phyloP scores from a whole-genome alignment of 805 yeast genomes.

The Pichia nanzhaoensis region DNA sequence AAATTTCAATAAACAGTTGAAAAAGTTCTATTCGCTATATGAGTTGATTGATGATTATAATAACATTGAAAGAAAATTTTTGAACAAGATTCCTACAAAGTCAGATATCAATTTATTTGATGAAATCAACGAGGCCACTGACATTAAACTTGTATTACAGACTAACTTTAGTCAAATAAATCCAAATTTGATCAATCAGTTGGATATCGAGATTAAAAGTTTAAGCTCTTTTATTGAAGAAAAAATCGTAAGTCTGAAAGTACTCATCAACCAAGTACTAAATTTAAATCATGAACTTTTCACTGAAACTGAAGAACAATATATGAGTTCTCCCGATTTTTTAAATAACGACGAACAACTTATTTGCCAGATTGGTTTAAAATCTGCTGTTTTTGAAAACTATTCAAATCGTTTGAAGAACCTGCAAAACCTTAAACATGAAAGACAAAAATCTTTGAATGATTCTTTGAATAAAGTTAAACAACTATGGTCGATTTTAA shows the following conservation, averaged over 20 bases:
- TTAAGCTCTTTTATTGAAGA: slow-evolving; percentile 17
- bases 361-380: slow-evolving; percentile 21
- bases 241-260: slow-evolving; percentile 1
- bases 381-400: slow-evolving; percentile 11
- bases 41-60: slow-evolving; percentile 20
- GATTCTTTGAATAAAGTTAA: slow-evolving; percentile 30
- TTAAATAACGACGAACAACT: slow-evolving; percentile 16
- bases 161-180: slow-evolving; percentile 25
- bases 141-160: slow-evolving; percentile 22
- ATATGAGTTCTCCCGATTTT: slow-evolving; percentile 4
- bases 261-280: slow-evolving; percentile 2
- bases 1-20: slow-evolving; percentile 19
- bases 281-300: slow-evolving; percentile 9
- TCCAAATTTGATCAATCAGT: slow-evolving; percentile 20
- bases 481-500: slow-evolving; percentile 40
- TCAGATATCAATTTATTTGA: slow-evolving; percentile 18
- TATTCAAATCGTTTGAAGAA: slow-evolving; percentile 12
- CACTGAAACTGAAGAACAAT: slow-evolving; percentile 6
- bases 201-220: slow-evolving; percentile 26
- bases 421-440: slow-evolving; percentile 29
- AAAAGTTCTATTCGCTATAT: slow-evolving; percentile 20
- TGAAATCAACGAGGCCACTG: slow-evolving; percentile 18
- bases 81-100: slow-evolving; percentile 22
- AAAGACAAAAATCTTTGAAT: slow-evolving; percentile 34
- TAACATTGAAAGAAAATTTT: slow-evolving; percentile 10